Evolutionary conservation across 2,329 filamentous ascomycete species (phyloP).

Genomic region (Orbilia ellipsospora): DNA sequence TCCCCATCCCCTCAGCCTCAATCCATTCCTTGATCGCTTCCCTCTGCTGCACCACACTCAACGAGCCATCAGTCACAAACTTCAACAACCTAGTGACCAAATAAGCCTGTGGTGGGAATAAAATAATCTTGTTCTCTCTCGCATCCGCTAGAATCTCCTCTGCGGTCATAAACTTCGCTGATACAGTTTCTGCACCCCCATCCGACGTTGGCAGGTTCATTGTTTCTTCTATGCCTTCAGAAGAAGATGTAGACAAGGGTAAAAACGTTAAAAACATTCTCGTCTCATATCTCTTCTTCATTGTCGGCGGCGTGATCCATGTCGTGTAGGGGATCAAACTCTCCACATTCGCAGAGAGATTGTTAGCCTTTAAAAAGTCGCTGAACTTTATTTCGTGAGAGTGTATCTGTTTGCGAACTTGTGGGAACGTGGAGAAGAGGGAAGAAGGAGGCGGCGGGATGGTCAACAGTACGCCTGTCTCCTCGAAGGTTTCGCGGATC

Average conservation of each 20-base stretch:
- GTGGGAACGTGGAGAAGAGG: conserved; percentile 59
- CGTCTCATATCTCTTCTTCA: conserved; percentile 84
- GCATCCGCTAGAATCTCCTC: conserved; percentile 70
- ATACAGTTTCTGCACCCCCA: conserved; percentile 74
- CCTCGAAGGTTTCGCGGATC: conserved; percentile 92
- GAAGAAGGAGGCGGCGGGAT: conserved; percentile 54
- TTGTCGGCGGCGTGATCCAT: conserved; percentile 84
- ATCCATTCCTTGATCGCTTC: conserved; percentile 66
- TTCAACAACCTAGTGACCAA: conserved; percentile 70
- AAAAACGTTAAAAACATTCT: conserved; percentile 98
- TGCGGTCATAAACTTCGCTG: conserved; percentile 73
- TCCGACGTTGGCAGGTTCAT: conserved; percentile 71
- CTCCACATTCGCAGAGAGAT: conserved; percentile 52
- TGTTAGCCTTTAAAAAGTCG: conserved; percentile 69
- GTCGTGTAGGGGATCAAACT: conserved; percentile 68
- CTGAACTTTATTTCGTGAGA: conserved; percentile 69
- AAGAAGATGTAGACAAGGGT: conserved; percentile 64
- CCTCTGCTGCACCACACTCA: conserved; percentile 58
- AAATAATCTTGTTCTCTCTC: conserved; percentile 74
- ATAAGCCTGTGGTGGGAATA: conserved; percentile 91
- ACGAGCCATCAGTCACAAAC: conserved; percentile 66
- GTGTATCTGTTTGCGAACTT: conserved; percentile 77
- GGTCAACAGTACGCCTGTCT: conserved; percentile 88
- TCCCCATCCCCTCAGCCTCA: conserved; percentile 67
- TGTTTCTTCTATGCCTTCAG: not conserved